Evolutionary conservation across 2,329 filamentous ascomycete genomes (phyloP).

Genomic region (Trichoderma asperellum): DNA sequence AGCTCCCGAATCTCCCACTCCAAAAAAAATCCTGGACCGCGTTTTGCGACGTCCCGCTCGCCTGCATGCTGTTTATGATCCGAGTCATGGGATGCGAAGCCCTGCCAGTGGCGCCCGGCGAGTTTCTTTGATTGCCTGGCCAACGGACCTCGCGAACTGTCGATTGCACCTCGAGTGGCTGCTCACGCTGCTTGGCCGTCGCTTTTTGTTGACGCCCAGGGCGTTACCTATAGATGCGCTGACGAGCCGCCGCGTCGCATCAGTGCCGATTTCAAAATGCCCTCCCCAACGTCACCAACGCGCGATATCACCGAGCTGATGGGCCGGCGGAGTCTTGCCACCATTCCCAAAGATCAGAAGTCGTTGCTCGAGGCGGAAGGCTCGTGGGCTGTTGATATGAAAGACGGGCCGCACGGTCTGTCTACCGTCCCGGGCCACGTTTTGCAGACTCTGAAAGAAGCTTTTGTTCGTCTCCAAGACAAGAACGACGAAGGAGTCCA

Average conservation of each 20-base stretch:
- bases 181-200: background rate
- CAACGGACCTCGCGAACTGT: background rate
- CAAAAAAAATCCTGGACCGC: slow-evolving; percentile 24
- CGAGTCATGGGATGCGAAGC: slow-evolving; percentile 24
- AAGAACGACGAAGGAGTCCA: background rate
- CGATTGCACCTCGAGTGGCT: slow-evolving; percentile 4
- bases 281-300: slow-evolving; percentile 33
- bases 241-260: background rate
- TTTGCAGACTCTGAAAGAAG: slow-evolving; percentile 39
- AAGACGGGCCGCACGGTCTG: slow-evolving; percentile 34
- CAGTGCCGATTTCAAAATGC: slow-evolving; percentile 33
- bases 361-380: slow-evolving; percentile 41
- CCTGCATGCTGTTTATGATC: background rate
- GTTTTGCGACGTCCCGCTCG: slow-evolving; percentile 25
- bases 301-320: slow-evolving; percentile 36
- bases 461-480: slow-evolving; percentile 30
- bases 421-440: slow-evolving; percentile 45
- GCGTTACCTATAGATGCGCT: slow-evolving; percentile 7
- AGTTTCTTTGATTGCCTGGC: background rate
- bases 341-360: slow-evolving; percentile 47
- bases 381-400: slow-evolving; percentile 44
- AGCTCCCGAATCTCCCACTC: slow-evolving; percentile 1
- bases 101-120: slow-evolving; percentile 3
- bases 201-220: background rate
- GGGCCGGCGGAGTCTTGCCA: slow-evolving; percentile 37